Percentiles rank a stretch among this genome's conserved stretches.
Evolutionary conservation across 257 asterid genomes (phyloP).

Genomic region (Hygrophila difformis): DNA sequence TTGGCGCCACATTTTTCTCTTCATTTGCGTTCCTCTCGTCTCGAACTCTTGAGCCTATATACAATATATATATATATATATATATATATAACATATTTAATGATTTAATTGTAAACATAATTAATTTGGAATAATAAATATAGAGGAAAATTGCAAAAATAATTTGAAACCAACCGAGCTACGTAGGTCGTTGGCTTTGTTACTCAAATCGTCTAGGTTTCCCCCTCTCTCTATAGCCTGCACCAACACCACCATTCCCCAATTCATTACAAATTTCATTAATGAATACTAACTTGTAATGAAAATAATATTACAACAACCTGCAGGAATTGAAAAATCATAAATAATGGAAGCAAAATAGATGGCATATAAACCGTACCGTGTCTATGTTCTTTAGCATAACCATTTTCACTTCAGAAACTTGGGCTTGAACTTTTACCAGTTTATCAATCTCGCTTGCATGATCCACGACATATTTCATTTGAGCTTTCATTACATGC

Average conservation of each 20-base stretch:
- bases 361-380: no score
- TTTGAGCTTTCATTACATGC: slow-evolving; percentile 63
- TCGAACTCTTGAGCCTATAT: slow-evolving; percentile 53
- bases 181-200: slow-evolving; percentile 58
- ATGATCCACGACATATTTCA: slow-evolving; percentile 68
- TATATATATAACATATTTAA: no score
- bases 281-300: no score
- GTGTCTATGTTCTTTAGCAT: slow-evolving; percentile 68
- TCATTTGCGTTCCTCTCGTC: slow-evolving; percentile 40
- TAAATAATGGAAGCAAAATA: no score
- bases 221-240: slow-evolving; percentile 64
- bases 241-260: no score
- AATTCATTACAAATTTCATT: slow-evolving; percentile 7
- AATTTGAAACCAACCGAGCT: slow-evolving; percentile 31
- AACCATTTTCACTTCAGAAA: slow-evolving; percentile 62
- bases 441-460: slow-evolving; percentile 68
- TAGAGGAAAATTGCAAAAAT: not conserved
- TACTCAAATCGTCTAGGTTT: slow-evolving; percentile 34
- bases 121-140: not conserved
- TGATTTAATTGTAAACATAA: no score
- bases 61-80: no score
- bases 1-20: slow-evolving; percentile 68
- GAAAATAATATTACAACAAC: no score
- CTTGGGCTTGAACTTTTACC: slow-evolving; percentile 69
- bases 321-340: no score